Evolutionary conservation across 2,329 filamentous ascomycete species (phyloP).

Genomic region (Colletotrichum filicis): DNA sequence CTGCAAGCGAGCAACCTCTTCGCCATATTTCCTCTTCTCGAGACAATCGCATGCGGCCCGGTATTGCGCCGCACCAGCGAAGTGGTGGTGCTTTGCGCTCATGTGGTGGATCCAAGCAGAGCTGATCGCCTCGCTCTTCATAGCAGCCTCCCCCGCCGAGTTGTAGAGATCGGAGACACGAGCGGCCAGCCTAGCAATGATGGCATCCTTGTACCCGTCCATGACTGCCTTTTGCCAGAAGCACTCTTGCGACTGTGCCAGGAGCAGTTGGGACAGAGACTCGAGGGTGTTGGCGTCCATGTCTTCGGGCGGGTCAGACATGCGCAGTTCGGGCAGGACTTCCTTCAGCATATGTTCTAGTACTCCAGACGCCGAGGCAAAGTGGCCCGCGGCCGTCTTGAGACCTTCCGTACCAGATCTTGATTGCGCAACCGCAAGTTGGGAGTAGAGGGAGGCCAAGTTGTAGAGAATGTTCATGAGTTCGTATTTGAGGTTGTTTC

Average conservation of each 20-base stretch:
- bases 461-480: constrained; percentile 95
- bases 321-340: constrained; percentile 84
- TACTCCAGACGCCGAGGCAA: constrained; percentile 87
- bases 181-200: constrained; percentile 90
- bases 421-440: constrained; percentile 85
- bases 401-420: constrained; percentile 83
- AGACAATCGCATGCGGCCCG: constrained; percentile 89
- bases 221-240: constrained; percentile 98
- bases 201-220: constrained; percentile 90
- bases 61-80: constrained; percentile 94
- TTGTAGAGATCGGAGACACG: constrained; percentile 92
- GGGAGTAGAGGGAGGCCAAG: constrained; percentile 91
- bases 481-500: constrained; percentile 81
- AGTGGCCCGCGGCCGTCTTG: constrained; percentile 89
- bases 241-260: constrained; percentile 96
- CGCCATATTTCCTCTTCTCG: constrained; percentile 94
- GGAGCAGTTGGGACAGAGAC: constrained; percentile 82
- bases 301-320: constrained; percentile 87
- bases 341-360: constrained; percentile 80
- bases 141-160: constrained; percentile 83
- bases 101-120: constrained; percentile 98
- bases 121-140: constrained; percentile 89
- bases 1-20: constrained; percentile 87
- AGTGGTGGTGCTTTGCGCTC: constrained; percentile 96
- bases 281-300: constrained; percentile 93